Evolutionary conservation across 208 protist genomes (phyloP), one percentile per base, ranked within the genome.

Genomic region (Leptomonas pyrrhocoris): DNA sequence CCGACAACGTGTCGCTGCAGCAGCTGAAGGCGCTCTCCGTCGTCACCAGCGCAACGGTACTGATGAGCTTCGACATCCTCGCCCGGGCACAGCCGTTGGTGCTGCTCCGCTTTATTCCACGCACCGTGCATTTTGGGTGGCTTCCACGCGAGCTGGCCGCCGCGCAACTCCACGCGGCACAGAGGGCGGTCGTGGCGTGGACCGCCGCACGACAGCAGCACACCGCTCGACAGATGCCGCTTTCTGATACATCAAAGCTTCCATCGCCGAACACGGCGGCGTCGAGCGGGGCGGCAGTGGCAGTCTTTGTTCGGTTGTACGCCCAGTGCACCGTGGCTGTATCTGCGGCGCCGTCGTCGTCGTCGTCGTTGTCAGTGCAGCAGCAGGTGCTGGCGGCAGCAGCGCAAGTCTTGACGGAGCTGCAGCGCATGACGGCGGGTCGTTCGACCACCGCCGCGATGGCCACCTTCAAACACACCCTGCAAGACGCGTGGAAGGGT

Each of bases 361-460:
- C 49, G 48, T 21, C 30, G 15, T n/a, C 58, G 25, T 19, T 3
- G 18, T 34, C 50, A 8, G n/a, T 2, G 3, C 25, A 28, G 18
- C 42, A 42, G 15, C 27, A 31, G 3, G 62, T 77, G 46, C 50
- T 81, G 4, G 43, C 40, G 2, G 59, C 68, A n/a, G 76, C 63
- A 6, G 64, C 62, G 16, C 63, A 65, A 23, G 38, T 77, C 16
- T 19, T 80, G 43, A 25, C 58, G 25, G 54, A 73, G 55, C 53
- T 81, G 54, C 76, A 81, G 54, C 53, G 54, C 5, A 23, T 34
- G 30, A 28, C 23, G 7, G 12, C 45, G 19, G 45, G 64, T 23
- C 74, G 48, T 42, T 48, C 68, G 25, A 68, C 74, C 1, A 68
- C 63, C 2, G 59, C 67, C 25, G 60, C 74, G 49, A 74, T 81